These are phyloP conservation scores for Epichloe hybrida DNA, from an alignment of 2,329 filamentous ascomycete genomes.

Conservation along the genomic window DNA sequence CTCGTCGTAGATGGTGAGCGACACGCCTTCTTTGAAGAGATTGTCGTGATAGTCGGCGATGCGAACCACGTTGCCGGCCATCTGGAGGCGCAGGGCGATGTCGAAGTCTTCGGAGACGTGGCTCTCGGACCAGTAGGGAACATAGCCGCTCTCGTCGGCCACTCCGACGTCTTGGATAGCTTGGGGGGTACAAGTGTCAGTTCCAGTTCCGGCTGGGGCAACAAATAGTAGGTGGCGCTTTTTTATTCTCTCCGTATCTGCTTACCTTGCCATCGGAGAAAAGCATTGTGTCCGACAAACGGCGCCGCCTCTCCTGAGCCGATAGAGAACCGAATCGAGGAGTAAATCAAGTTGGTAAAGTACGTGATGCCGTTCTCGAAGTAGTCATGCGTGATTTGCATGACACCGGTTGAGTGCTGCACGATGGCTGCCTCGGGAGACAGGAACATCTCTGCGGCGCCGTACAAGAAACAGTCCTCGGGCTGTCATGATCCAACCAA, in stretches of 20 bases:
- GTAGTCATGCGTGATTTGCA: slow-evolving; percentile 59
- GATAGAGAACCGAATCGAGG: slow-evolving; percentile 56
- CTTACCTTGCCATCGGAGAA: slow-evolving; percentile 48
- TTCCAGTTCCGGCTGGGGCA: background rate
- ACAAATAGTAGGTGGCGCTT: background rate
- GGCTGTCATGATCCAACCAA: slow-evolving; percentile 22
- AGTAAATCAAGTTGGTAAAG: slow-evolving; percentile 69
- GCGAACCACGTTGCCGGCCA: slow-evolving; percentile 52
- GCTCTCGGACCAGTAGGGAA: slow-evolving; percentile 61
- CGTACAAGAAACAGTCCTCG: slow-evolving; percentile 52
- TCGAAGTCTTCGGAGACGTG: slow-evolving; percentile 72
- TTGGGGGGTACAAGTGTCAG: background rate
- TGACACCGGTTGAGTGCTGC: slow-evolving; percentile 61
- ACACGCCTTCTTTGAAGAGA: slow-evolving; percentile 62
- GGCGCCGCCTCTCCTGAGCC: slow-evolving; percentile 59
- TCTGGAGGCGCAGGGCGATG: slow-evolving; percentile 59
- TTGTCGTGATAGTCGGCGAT: slow-evolving; percentile 55
- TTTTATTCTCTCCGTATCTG: background rate
- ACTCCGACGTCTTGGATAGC: slow-evolving; percentile 22
- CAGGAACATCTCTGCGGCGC: slow-evolving; percentile 57
- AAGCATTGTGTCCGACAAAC: slow-evolving; percentile 67
- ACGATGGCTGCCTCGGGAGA: slow-evolving; percentile 58
- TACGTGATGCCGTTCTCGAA: slow-evolving; percentile 65
- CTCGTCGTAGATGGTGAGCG: slow-evolving; percentile 60
- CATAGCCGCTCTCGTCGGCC: slow-evolving; percentile 32